Base-by-base conservation (phyloP, 169 alveolate species). In the Plasmodium inui region DNA sequence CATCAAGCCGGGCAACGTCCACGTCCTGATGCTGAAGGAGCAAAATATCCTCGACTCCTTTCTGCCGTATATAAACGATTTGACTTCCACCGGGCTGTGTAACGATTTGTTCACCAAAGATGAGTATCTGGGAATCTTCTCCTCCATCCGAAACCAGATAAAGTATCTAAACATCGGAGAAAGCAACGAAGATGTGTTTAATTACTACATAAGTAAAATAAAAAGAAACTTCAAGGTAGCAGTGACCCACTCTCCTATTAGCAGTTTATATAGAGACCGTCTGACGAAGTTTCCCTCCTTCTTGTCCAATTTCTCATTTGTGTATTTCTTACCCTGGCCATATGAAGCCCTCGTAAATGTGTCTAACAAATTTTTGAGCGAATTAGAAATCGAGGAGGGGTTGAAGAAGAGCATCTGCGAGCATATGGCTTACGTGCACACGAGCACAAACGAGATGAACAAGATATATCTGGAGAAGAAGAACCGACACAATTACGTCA, bases 291-390 rank as follows among this genome's bases (percentile, higher is more conserved):
- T 91, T 39, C 95, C 95, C 6, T 91, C 95, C 1, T 91, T 91
- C 28, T 19, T 91, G 5, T 91, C 95, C 3, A 91, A 99, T 88
- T 98, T 99, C 76, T 96, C 97, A 55, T 98, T 98, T 44, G 99
- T 98, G 94, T 98, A 99, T 98, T 99, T 98, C 99, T 99, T 98
- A 95, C 98, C 99, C 71, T 99, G 99, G 99, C 99, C 99, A 53
- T 98, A 98, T 88, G 99, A 97, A 92, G 99, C 99, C 9, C 93
- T 99, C 84, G 97, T 97, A 72, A 99, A 98, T 85, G 99, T 98
- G 73, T 98, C 99, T 8, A 96, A 86, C 44, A 95, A 98, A 86
- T 98, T 98, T 97, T 92, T 98, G 44, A 89, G 94, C 73, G 99
- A 97, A 74, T 92, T 97, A 91, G 98, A 98, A 84, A 96, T 97